Evolutionary conservation across 306 rosid genomes (phyloP), one percentile per base, ranked within the genome.

Genomic region (Castanea crenata): DNA sequence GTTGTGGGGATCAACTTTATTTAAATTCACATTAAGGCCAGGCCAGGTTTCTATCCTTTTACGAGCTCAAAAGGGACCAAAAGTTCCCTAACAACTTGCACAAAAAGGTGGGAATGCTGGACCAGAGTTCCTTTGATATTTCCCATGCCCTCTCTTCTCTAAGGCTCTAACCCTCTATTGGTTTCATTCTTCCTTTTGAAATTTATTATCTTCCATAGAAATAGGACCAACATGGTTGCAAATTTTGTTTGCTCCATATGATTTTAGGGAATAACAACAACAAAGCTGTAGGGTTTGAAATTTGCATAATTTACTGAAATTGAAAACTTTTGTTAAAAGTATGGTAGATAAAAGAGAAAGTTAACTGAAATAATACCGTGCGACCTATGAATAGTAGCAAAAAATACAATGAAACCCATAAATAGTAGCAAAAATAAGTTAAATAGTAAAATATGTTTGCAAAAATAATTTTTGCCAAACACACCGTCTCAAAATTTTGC

Each of bases 1-100:
- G 78, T n/a, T 18, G 56, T 70, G 73, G 74, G 78, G 90, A 84
- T 88, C 69, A 81, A 79, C 89, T 64, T 70, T 76, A 77, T 81
- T 78, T 46, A 35, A 41, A 29, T 74, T 74, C 73, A 61, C n/a
- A 77, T 41, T 2, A 70, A 75, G 71, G 83, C 81, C 81, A 75
- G 71, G 83, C 81, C 81, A 81, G 78, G 57, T 76, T 74, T 64
- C 79, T 72, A 58, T 80, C 83, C 69, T 32, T 25, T 75, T 74
- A 84, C 88, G 73, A 67, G 71, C 74, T 32, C 74, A 54, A 59
- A 49, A 75, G 61, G 75, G 61, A 38, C 76, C 7, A 54, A 71
- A 49, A 75, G 61, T 75, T 55, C 41, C 76, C 7, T 14, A 69
- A 54, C 83, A 85, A 88, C 76, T 81, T 68, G 82, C 86, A 74